These are phyloP conservation scores for Millerozyma miso DNA, from an alignment of 805 yeast species.

Conservation along the genomic window DNA sequence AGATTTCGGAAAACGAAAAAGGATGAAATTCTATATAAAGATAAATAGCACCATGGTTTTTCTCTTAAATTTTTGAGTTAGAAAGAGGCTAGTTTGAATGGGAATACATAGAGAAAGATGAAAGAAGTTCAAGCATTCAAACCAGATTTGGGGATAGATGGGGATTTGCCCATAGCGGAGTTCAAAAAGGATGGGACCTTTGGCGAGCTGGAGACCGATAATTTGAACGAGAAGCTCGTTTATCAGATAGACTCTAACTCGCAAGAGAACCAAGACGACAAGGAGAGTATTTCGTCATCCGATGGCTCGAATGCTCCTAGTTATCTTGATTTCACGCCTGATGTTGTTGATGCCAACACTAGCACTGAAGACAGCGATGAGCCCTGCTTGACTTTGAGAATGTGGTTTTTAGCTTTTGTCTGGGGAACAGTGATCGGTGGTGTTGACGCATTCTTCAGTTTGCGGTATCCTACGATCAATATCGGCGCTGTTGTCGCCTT, in stretches of 20 bases:
- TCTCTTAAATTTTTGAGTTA: too few species aligned
- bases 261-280: neutral
- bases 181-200: neutral
- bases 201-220: neutral
- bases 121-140: neutral
- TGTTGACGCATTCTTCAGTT: neutral
- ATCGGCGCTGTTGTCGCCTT: neutral
- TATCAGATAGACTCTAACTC: neutral
- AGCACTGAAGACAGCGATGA: conserved; percentile 7
- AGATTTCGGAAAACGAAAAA: neutral
- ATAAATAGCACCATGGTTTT: too few species aligned
- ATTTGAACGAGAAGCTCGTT: neutral
- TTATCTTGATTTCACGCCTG: conserved; percentile 5
- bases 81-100: neutral
- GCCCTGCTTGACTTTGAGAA: conserved; percentile 6
- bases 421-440: neutral
- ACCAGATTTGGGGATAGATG: neutral
- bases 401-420: conserved; percentile 5
- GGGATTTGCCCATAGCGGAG: neutral
- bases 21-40: too few species aligned
- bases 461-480: neutral
- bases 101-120: neutral
- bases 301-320: neutral
- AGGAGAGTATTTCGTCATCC: neutral
- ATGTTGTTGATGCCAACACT: conserved; percentile 7